These are phyloP conservation scores for Ophiostoma tasmaniense DNA, from an alignment of 2,329 filamentous ascomycete species.

Conservation along the genomic window DNA sequence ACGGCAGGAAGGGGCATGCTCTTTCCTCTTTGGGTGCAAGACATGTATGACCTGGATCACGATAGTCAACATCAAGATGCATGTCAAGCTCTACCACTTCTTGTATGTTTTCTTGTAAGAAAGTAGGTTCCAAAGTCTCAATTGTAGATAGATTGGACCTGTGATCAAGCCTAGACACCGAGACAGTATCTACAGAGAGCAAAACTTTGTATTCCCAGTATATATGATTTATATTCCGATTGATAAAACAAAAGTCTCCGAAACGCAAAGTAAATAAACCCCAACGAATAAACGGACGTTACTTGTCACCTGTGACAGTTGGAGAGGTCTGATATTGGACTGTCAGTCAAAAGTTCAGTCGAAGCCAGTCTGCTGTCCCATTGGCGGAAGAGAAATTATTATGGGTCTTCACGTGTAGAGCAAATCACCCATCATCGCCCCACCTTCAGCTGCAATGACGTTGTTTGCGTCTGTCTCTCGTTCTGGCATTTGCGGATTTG, in stretches of 20 bases:
- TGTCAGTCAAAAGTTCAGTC: not conserved
- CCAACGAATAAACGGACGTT: no score
- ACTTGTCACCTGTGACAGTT: not conserved
- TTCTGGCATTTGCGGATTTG: constrained; percentile 4
- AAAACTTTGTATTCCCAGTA: no score
- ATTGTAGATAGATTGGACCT: no score
- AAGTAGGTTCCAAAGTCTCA: no score
- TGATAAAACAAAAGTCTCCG: no score
- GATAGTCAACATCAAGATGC: not conserved
- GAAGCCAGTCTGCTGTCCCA: not conserved
- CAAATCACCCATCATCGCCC: not conserved
- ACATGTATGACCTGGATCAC: not conserved
- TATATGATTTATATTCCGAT: no score
- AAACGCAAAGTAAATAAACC: no score
- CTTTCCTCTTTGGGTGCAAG: not conserved
- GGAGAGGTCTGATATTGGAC: not conserved
- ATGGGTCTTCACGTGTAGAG: not conserved
- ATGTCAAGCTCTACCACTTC: no score
- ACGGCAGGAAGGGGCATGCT: not conserved
- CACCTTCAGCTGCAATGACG: constrained; percentile 5
- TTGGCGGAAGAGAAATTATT: not conserved
- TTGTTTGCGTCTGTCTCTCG: not conserved
- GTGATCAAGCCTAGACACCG: no score
- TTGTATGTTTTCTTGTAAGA: no score
- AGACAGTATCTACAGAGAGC: no score